A percentile compares a stretch with the other conserved stretches of the same genome.
phyloP scores from a whole-genome alignment of 306 rosid species.

The Lagenaria siceraria region DNA sequence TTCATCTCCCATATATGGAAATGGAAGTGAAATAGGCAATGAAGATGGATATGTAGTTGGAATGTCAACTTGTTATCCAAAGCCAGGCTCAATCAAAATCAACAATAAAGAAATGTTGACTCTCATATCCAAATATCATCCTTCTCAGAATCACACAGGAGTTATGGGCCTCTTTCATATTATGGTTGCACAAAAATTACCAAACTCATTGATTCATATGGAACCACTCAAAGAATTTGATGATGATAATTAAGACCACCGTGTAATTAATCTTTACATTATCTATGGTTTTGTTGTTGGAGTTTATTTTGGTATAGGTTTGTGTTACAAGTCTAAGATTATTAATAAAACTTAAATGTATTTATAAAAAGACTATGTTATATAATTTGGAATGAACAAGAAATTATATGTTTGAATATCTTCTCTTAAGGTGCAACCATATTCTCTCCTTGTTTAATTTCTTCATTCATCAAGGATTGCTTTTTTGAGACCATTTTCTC shows the following conservation, averaged over 20 bases:
- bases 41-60: constrained; percentile 58
- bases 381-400: too few species aligned
- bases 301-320: too few species aligned
- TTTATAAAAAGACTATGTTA: background rate
- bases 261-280: background rate
- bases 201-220: constrained; percentile 14
- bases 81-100: constrained; percentile 47
- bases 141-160: constrained; percentile 34
- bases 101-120: constrained; percentile 33
- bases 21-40: constrained; percentile 24
- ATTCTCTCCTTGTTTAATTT: too few species aligned
- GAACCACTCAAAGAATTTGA: background rate
- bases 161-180: constrained; percentile 71
- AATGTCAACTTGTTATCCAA: constrained; percentile 72
- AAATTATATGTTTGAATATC: too few species aligned
- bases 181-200: constrained; percentile 49
- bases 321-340: background rate
- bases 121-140: constrained; percentile 32
- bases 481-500: too few species aligned
- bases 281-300: too few species aligned
- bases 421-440: too few species aligned
- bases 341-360: background rate
- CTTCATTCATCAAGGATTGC: too few species aligned
- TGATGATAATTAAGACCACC: background rate
- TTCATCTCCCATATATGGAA: constrained; percentile 54